Percentiles rank a stretch among this genome's conserved stretches.
phyloP scores from a whole-genome alignment of 2,329 filamentous ascomycete genomes.

The Lachnellula cervina region DNA sequence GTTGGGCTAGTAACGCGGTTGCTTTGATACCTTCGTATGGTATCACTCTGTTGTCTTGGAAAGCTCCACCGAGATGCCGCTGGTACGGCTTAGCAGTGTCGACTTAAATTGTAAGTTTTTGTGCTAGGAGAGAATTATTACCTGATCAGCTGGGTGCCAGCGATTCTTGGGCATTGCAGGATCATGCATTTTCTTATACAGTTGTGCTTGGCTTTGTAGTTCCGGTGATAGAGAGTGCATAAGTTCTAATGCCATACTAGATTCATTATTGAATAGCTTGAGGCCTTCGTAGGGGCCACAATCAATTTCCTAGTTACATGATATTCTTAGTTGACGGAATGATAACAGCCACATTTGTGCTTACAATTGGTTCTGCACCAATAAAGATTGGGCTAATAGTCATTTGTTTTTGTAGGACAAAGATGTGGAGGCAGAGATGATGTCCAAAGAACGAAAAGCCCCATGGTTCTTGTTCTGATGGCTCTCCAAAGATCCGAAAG shows the following conservation, averaged over 20 bases:
- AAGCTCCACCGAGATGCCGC: conserved; percentile 71
- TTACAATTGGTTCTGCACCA: conserved; percentile 67
- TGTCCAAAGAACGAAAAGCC: conserved; percentile 56
- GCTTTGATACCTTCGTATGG: conserved; percentile 44
- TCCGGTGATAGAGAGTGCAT: conserved; percentile 28
- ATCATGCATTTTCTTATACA: conserved; percentile 31
- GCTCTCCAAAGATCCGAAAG: no score
- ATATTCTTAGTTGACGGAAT: no score
- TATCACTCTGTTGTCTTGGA: conserved; percentile 71
- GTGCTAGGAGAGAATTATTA: no score
- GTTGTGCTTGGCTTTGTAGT: conserved; percentile 27
- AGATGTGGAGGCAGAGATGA: conserved; percentile 68
- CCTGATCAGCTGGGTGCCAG: conserved; percentile 72
- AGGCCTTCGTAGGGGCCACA: conserved; percentile 27
- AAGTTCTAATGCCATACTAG: conserved; percentile 25
- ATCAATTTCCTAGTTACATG: conserved; percentile 16
- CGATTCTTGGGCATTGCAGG: conserved; percentile 44
- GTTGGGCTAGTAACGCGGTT: no score
- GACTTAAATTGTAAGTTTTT: no score
- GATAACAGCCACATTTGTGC: no score
- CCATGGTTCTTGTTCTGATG: no score
- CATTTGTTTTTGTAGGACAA: conserved; percentile 61
- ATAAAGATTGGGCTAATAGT: conserved; percentile 72
- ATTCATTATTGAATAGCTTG: conserved; percentile 23
- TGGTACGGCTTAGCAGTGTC: conserved; percentile 30